Percentiles rank a stretch among this genome's conserved stretches.
Evolutionary conservation across 768 basidiomycete genomes (phyloP).

Genomic region (Rhizopogon sp.): DNA sequence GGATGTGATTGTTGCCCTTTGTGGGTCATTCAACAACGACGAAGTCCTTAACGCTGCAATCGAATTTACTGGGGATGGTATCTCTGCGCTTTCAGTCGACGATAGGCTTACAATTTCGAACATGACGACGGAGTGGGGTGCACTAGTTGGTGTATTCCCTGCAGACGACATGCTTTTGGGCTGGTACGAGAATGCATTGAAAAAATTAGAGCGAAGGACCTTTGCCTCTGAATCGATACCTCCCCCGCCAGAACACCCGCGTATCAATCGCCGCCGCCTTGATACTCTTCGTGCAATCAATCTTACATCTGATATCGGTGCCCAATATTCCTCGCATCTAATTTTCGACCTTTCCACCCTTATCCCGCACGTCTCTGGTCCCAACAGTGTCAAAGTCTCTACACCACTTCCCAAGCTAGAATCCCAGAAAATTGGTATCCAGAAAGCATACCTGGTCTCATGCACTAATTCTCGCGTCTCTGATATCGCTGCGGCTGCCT

Average conservation of each 20-base stretch:
- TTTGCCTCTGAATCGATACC: conserved; percentile 65
- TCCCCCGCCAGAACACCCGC: conserved; percentile 74
- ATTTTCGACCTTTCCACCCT: conserved; percentile 90
- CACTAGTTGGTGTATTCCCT: conserved; percentile 92
- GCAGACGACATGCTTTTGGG: conserved; percentile 74
- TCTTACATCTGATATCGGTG: conserved; percentile 69
- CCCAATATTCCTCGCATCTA: conserved; percentile 82
- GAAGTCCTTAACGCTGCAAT: conserved; percentile 96
- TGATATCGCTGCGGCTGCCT: conserved; percentile 88
- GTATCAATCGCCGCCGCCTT: conserved; percentile 74
- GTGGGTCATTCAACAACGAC: conserved; percentile 92
- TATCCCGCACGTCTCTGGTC: conserved; percentile 93
- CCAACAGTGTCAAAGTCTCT: conserved; percentile 97
- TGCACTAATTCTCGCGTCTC: conserved; percentile 98
- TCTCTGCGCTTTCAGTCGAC: conserved; percentile 74
- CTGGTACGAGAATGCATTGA: conserved; percentile 80
- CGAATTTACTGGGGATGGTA: conserved; percentile 91
- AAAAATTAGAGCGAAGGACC: conserved; percentile 69
- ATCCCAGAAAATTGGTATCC: conserved; percentile 67
- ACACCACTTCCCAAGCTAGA: conserved; percentile 86
- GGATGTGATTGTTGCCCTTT: conserved; percentile 95
- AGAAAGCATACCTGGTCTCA: conserved; percentile 97
- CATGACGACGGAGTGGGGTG: conserved; percentile 99
- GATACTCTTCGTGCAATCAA: conserved; percentile 50
- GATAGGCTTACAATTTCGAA: conserved; percentile 97